These are phyloP conservation scores for Aspergillus hancockii DNA, from an alignment of 495 filamentous ascomycete species.

Conservation along the genomic window DNA sequence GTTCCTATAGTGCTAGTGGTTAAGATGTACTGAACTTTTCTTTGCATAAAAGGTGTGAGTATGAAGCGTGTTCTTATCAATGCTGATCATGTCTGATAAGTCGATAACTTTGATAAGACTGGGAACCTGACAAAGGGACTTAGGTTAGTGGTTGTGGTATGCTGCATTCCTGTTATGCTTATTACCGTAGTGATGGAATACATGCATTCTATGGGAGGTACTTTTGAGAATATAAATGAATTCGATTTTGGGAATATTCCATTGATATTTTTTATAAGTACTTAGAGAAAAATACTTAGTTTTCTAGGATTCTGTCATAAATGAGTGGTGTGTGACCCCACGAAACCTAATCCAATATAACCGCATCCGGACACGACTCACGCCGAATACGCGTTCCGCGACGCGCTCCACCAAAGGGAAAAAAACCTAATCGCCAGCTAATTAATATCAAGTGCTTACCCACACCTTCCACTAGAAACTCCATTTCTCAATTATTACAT, in stretches of 20 bases:
- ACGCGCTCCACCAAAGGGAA: constrained; percentile 6
- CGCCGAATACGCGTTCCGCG: constrained; percentile 10
- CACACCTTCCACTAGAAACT: constrained; percentile 1
- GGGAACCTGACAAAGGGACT: not conserved
- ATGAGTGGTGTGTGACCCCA: not conserved
- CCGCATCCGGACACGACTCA: constrained; percentile 11
- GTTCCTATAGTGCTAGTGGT: no score
- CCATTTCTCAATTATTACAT: constrained; percentile 7
- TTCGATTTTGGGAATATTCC: no score
- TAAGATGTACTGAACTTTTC: no score
- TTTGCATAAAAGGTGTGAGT: no score
- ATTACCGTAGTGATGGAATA: constrained; percentile 39
- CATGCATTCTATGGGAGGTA: not conserved
- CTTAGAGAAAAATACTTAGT: no score
- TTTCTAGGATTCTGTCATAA: no score
- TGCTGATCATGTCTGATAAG: not conserved
- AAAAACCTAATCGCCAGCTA: constrained; percentile 10
- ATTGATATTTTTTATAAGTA: no score
- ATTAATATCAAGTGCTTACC: constrained; percentile 6
- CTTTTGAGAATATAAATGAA: no score
- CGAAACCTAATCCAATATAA: constrained; percentile 11
- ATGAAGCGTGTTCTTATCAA: no score
- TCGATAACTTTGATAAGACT: not conserved
- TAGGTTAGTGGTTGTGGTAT: constrained; percentile 4
- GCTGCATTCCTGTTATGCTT: constrained; percentile 22